A percentile compares a stretch with the other conserved stretches of the same genome.
phyloP scores from a whole-genome alignment of 2,329 filamentous ascomycete species.

The Verticillium longisporum region DNA sequence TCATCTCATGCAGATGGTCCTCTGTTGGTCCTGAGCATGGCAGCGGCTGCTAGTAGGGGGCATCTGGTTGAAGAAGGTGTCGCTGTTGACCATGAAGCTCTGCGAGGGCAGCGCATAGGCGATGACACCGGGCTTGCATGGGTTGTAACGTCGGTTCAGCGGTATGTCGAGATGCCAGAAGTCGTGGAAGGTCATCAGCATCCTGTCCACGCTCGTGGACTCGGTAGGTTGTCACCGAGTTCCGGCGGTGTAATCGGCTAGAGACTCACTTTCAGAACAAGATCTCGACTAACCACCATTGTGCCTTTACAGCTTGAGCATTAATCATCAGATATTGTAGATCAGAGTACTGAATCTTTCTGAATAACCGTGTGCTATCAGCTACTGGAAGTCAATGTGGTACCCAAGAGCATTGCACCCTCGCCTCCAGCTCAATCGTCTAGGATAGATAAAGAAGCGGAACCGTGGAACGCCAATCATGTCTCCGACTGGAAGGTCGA shows the following conservation, averaged over 20 bases:
- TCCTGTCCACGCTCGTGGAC: neutral
- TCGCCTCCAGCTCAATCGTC: too few species aligned
- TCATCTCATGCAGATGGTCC: slow-evolving; percentile 61
- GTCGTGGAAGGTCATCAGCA: slow-evolving; percentile 23
- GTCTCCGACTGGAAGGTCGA: neutral
- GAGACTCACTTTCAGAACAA: too few species aligned
- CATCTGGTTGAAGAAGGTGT: slow-evolving; percentile 28
- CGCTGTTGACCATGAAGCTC: neutral
- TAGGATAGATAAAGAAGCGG: neutral
- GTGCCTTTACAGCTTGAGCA: too few species aligned
- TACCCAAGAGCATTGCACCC: too few species aligned
- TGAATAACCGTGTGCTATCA: too few species aligned
- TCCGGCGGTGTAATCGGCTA: too few species aligned
- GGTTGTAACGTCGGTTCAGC: slow-evolving; percentile 50
- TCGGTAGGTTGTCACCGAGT: too few species aligned
- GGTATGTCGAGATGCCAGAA: slow-evolving; percentile 41
- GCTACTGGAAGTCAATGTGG: too few species aligned
- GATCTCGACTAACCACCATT: too few species aligned
- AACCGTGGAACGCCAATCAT: neutral
- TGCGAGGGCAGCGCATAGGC: neutral
- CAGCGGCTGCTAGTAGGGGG: slow-evolving; percentile 41
- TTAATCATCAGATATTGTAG: too few species aligned
- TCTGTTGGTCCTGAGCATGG: slow-evolving; percentile 47
- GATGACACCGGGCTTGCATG: neutral
- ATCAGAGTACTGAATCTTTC: too few species aligned